Percentiles rank a stretch among this genome's conserved stretches.
phyloP scores from a whole-genome alignment of 1,284 basidiomycete genomes.

The Tilletia caries region DNA sequence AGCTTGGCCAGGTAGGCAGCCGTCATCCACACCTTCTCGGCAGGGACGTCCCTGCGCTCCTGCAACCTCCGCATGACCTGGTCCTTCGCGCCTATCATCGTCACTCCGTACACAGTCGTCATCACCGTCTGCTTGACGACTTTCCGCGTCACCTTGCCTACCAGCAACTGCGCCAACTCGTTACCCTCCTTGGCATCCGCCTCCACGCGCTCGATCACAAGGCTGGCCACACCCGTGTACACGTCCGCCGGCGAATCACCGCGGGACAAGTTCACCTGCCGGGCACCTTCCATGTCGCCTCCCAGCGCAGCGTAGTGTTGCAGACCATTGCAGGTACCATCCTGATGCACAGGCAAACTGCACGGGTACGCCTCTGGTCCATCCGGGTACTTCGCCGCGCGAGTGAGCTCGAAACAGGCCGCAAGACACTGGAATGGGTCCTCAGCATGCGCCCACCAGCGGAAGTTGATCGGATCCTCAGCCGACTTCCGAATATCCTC shows the following conservation, averaged over 20 bases:
- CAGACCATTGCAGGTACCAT: slow-evolving; percentile 96
- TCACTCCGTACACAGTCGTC: slow-evolving; percentile 99
- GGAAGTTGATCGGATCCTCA: slow-evolving; percentile 57
- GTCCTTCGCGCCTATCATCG: slow-evolving; percentile 87
- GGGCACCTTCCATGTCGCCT: slow-evolving; percentile 82
- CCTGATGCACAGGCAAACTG: slow-evolving; percentile 88
- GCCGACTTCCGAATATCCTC: slow-evolving; percentile 80
- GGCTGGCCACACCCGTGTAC: slow-evolving; percentile 81
- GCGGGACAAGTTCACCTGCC: slow-evolving; percentile 85
- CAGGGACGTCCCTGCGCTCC: slow-evolving; percentile 70
- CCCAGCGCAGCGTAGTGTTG: slow-evolving; percentile 98
- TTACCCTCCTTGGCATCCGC: slow-evolving; percentile 60
- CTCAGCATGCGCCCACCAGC: slow-evolving; percentile 76
- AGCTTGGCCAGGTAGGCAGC: slow-evolving; percentile 68
- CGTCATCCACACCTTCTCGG: slow-evolving; percentile 71
- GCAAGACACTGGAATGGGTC: slow-evolving; percentile 98
- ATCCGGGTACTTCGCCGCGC: slow-evolving; percentile 63
- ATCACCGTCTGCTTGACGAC: slow-evolving; percentile 99
- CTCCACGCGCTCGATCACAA: slow-evolving; percentile 57
- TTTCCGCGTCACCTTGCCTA: slow-evolving; percentile 82
- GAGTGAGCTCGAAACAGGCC: slow-evolving; percentile 78
- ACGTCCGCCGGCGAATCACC: slow-evolving; percentile 90
- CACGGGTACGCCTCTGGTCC: slow-evolving; percentile 72
- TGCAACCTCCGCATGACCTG: slow-evolving; percentile 88
- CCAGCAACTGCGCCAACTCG: slow-evolving; percentile 65